Evolutionary conservation across 352 stramenopile species (phyloP), one percentile per base, ranked within the genome.

Genomic region (Globisporangium cylindrosporum): DNA sequence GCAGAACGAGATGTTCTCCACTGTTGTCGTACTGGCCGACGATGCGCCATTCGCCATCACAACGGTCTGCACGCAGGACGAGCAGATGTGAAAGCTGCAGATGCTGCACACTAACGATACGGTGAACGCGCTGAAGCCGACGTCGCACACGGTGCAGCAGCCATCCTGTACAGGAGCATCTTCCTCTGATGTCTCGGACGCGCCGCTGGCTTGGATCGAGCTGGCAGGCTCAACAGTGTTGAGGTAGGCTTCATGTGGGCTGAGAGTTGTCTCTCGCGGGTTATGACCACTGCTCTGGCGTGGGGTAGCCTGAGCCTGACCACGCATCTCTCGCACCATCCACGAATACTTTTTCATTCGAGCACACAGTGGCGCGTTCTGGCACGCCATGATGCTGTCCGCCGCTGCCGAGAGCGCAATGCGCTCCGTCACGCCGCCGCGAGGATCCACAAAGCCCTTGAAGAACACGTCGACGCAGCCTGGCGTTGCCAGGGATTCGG

Each of bases 391-490:
- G 59, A 81, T 75, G 7, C 61, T 61, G 18, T 77, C 72, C 0
- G 66, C 67, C 0, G 75, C 70, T 1, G 67, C 36, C 0, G 66
- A 58, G 46, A 73, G 56, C 14, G 70, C 71, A 7, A 81, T 46
- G 1, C 57, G 64, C n/a, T 71, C 66, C 2, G 71, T 56, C 41
- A 78, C 61, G 0, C 72, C 60, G 10, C 75, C 72, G 7, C 70
- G 72, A 24, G 70, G 75, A 20, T 81, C 75, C 4, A 81, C 62
- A 55, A 77, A 81, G 12, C 75, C 75, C 29, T 79, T 79, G 65
- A 69, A 73, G 58, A 81, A 81, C 2, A 81, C 64, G 9, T 81
- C 75, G 20, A 78, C 62, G 4, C 22, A 20, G 4, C 67, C 68
- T 2, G 32, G 57, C 0, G 54, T 43, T 8, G 10, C 2, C 24